Percentiles rank a stretch among this genome's conserved stretches.
Evolutionary conservation across 2,329 filamentous ascomycete species (phyloP).

Genomic region (Decorospora gaudefroyi): DNA sequence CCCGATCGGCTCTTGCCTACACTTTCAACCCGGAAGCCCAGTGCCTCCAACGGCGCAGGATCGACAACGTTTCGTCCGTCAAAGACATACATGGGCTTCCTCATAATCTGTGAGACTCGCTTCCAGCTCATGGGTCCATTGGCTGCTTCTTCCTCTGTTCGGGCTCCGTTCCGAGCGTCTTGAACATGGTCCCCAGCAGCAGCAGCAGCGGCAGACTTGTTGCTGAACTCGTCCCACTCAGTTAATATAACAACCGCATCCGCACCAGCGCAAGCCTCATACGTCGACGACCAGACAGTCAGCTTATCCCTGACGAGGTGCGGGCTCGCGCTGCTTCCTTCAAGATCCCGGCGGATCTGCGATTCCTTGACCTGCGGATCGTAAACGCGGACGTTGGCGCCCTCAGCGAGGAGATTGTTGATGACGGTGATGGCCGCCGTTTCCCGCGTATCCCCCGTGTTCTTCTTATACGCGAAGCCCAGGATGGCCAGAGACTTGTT

Average conservation of each 20-base stretch:
- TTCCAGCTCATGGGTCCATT: background rate
- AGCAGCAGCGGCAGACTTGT: background rate
- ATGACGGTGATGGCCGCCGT: conserved; percentile 3
- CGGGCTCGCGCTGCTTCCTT: background rate
- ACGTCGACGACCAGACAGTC: conserved; percentile 1
- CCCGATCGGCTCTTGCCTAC: no score
- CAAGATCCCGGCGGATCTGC: conserved; percentile 3
- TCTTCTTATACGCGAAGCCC: conserved; percentile 80
- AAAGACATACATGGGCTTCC: conserved; percentile 7
- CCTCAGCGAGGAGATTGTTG: conserved; percentile 3
- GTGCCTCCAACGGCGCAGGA: conserved; percentile 4
- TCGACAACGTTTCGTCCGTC: conserved; percentile 6
- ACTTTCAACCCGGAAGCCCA: conserved; percentile 5
- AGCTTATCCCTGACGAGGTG: background rate
- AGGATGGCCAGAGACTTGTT: conserved; percentile 73
- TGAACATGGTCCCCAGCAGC: no score
- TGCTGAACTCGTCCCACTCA: conserved; percentile 5
- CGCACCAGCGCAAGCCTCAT: conserved; percentile 1
- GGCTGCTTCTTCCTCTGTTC: background rate
- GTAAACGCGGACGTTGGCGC: conserved; percentile 4
- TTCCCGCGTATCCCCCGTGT: conserved; percentile 72
- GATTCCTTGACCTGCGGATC: conserved; percentile 5
- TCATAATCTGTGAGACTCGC: conserved; percentile 5
- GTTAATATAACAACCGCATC: conserved; percentile 4
- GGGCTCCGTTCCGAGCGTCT: background rate